phyloP scores from a whole-genome alignment of 306 rosid genomes.

The Corylus heterophylla region DNA sequence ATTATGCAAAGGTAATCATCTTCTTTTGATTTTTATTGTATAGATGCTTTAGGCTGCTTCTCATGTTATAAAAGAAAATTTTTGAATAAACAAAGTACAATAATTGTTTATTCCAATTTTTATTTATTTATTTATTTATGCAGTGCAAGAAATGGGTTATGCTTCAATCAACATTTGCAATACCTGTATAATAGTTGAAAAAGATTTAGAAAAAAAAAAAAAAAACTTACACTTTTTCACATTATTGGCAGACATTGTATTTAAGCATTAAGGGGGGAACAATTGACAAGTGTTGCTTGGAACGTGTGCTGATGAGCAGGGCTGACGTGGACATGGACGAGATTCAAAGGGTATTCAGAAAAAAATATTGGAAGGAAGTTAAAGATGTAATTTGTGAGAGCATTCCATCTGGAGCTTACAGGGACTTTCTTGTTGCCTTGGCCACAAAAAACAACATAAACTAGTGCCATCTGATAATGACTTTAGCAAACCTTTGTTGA shows the following conservation, averaged over 20 bases:
- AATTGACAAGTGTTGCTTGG: conserved; percentile 36
- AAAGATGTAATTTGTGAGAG: conserved; percentile 42
- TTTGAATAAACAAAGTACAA: background rate
- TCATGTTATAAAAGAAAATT: background rate
- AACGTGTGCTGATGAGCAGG: conserved; percentile 48
- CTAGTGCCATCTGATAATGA: conserved; percentile 1
- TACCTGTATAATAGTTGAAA: no score
- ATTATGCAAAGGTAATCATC: conserved; percentile 54
- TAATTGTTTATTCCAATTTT: background rate
- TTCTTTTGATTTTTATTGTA: no score
- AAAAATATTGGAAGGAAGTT: conserved; percentile 52
- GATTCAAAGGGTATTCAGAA: conserved; percentile 46
- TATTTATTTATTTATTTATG: background rate
- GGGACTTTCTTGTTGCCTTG: conserved; percentile 60
- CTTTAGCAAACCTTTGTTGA: conserved; percentile 11
- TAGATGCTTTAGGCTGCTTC: background rate
- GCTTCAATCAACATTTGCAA: no score
- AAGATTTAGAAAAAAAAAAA: no score
- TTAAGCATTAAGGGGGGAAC: conserved; percentile 43
- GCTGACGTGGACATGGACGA: conserved; percentile 65
- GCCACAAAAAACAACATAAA: conserved; percentile 37
- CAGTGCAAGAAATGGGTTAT: background rate
- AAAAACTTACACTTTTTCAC: background rate
- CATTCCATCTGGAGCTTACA: conserved; percentile 44
- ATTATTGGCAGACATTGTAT: conserved; percentile 42